Conservation (phyloP, 2,329 filamentous ascomycete species). For the Alternaria postmessia region DNA sequence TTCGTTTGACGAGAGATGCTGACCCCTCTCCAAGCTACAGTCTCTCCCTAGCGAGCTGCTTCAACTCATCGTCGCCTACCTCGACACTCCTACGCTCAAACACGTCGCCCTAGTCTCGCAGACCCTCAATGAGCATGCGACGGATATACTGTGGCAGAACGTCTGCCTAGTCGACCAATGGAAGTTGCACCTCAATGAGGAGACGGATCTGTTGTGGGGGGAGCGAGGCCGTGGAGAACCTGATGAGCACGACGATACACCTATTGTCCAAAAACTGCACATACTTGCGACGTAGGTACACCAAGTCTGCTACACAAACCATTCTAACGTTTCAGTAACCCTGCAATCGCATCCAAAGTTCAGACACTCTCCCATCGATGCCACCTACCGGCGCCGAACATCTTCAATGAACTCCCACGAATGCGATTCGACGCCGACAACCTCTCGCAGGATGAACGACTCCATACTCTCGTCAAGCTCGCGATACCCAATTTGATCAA, state of each 20-base stretch:
- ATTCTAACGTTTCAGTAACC: conserved; percentile 43
- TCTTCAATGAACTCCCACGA: conserved; percentile 54
- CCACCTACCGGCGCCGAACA: conserved; percentile 55
- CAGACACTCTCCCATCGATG: conserved; percentile 56
- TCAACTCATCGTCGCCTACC: conserved; percentile 49
- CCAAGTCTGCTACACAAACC: neutral
- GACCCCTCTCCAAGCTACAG: conserved; percentile 29
- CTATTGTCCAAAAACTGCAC: conserved; percentile 54
- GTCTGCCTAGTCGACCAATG: conserved; percentile 54
- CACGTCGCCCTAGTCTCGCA: conserved; percentile 46
- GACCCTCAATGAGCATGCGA: conserved; percentile 48
- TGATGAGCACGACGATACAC: conserved; percentile 52
- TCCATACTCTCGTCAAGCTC: conserved; percentile 49
- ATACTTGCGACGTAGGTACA: conserved; percentile 50
- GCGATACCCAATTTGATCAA: conserved; percentile 54
- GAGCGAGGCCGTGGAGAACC: conserved; percentile 25
- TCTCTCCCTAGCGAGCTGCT: conserved; percentile 54
- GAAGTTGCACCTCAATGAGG: conserved; percentile 33
- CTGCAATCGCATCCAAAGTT: conserved; percentile 53
- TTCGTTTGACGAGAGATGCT: conserved; percentile 1
- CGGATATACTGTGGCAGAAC: conserved; percentile 52
- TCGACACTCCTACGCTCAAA: conserved; percentile 43
- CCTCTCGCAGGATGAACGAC: conserved; percentile 52
- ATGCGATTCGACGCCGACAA: conserved; percentile 51
- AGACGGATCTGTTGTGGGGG: conserved; percentile 19